phyloP scores from a whole-genome alignment of 768 basidiomycete species.

The Phanerochaete carnosa region DNA sequence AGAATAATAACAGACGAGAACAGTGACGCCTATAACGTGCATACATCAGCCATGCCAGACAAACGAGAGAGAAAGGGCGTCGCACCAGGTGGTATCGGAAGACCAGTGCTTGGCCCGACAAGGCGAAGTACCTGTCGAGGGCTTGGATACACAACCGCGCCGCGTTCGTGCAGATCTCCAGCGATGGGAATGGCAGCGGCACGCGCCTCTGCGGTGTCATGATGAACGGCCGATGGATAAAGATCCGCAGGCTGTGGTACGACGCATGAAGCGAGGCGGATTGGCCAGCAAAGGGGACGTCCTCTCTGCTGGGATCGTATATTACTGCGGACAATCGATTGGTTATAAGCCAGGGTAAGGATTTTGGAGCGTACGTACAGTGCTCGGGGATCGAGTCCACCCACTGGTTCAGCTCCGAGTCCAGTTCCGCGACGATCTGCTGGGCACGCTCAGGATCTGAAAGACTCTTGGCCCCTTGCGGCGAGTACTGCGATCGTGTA shows the following conservation, averaged over 20 bases:
- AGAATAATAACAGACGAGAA: conserved; percentile 51
- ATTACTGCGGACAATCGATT: conserved; percentile 17
- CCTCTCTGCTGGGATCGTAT: conserved; percentile 21
- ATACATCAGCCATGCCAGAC: neutral
- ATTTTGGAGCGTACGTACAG: conserved; percentile 31
- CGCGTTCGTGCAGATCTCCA: conserved; percentile 48
- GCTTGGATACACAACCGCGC: conserved; percentile 45
- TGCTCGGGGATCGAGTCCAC: conserved; percentile 56
- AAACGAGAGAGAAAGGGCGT: neutral
- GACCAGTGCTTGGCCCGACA: conserved; percentile 7
- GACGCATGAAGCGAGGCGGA: conserved; percentile 35
- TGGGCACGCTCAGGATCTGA: conserved; percentile 43
- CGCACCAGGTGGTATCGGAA: conserved; percentile 4
- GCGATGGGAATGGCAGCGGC: conserved; percentile 38
- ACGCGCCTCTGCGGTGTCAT: conserved; percentile 54
- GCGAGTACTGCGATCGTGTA: conserved; percentile 36
- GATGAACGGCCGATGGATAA: conserved; percentile 78
- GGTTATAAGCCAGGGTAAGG: neutral
- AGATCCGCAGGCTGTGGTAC: conserved; percentile 53
- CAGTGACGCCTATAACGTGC: conserved; percentile 10
- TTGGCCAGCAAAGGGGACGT: conserved; percentile 26
- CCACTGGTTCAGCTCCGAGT: conserved; percentile 61
- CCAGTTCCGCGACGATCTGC: conserved; percentile 55
- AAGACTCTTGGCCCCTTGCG: conserved; percentile 37
- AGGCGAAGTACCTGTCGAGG: conserved; percentile 29